Evolutionary conservation across 257 asterid genomes (phyloP).

Genomic region (Penstemon barbatus): DNA sequence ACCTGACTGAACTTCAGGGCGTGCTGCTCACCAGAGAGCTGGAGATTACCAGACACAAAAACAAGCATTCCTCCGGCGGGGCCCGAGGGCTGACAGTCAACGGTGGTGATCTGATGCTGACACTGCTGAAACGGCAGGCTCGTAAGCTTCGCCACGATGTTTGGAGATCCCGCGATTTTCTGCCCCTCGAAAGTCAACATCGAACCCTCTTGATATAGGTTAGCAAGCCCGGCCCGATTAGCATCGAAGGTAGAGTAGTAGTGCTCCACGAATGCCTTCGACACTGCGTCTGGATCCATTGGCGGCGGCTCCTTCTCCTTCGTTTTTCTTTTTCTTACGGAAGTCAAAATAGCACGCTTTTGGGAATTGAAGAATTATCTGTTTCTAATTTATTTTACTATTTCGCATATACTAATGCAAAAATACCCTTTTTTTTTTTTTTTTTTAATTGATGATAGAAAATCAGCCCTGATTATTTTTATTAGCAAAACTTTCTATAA

Average conservation of each 20-base stretch:
- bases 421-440: too few species aligned
- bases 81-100: conserved; percentile 26
- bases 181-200: conserved; percentile 37
- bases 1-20: conserved; percentile 25
- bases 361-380: too few species aligned
- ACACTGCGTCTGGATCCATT: conserved; percentile 38
- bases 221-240: conserved; percentile 29
- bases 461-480: too few species aligned
- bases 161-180: conserved; percentile 31
- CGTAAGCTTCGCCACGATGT: conserved; percentile 22
- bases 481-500: too few species aligned
- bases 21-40: conserved; percentile 19
- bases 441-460: too few species aligned
- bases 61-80: conserved; percentile 25
- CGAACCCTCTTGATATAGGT: conserved; percentile 30
- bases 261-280: conserved; percentile 36
- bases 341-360: neutral
- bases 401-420: too few species aligned
- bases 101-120: conserved; percentile 23
- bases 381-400: too few species aligned
- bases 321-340: neutral
- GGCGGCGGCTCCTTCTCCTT: conserved; percentile 12
- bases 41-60: conserved; percentile 22
- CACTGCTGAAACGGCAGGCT: conserved; percentile 25
- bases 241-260: conserved; percentile 33